Evolutionary conservation across 768 basidiomycete species (phyloP), one percentile per base, ranked within the genome.

Genomic region (Rhizopogon vulgaris): DNA sequence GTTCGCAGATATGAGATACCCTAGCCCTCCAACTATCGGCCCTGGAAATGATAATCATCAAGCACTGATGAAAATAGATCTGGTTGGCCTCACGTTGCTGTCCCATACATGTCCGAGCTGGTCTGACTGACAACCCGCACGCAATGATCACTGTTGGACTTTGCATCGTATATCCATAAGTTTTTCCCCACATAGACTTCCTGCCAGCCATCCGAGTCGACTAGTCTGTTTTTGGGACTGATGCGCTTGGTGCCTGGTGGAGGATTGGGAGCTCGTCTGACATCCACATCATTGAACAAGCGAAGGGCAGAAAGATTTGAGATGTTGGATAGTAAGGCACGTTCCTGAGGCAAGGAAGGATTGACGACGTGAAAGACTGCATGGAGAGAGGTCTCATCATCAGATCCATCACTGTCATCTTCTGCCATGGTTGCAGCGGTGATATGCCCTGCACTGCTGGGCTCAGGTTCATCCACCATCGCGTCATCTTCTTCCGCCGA

Each of bases 11-110:
- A 60, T 87, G 85, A 22, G 81, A 71, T 2, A 76, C 84, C 42
- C 82, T 74, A 10, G 84, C 84, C 17, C 89, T 79, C 87, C 88
- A 91, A 58, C 87, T 91, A 60, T 91, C 89, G 18, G 80, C 89
- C 34, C 89, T 91, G 63, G 8, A 30, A 12, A 27, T 28, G 38
- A 52, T n/a, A 36, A 55, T 62, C 32, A 52, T 48, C 43, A 11
- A 34, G 10, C 4, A 38, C 18, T 37, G 17, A 18, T 22, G 37
- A 37, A 4, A 30, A 25, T 17, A 30, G 39, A 43, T 24, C 37
- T 22, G 7, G 14, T n/a, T 7, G 4, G 25, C 76, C 84, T 65
- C 62, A 88, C 87, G 87, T 87, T 49, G 87, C 88, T 28, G 86
- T 85, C 27, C 87, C 86, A 58, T 89, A 89, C 55, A 82, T 66